Conservation (phyloP, 2,329 filamentous ascomycete genomes). For the Neonectria faginata region DNA sequence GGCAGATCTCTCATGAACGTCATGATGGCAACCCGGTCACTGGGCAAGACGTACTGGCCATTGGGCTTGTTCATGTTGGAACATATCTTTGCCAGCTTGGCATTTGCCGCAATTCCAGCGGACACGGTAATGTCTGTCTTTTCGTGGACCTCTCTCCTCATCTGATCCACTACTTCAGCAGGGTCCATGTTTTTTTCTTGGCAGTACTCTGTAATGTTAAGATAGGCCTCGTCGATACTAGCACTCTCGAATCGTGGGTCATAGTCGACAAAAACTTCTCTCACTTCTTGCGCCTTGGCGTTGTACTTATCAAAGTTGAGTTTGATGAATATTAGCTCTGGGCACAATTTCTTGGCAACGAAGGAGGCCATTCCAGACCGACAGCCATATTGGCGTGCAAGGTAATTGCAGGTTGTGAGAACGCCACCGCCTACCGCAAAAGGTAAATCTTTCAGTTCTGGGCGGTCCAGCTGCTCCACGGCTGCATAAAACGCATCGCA, state of each 20-base stretch:
- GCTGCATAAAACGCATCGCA: constrained; percentile 98
- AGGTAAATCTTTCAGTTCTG: constrained; percentile 85
- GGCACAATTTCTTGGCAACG: constrained; percentile 94
- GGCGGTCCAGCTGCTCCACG: constrained; percentile 86
- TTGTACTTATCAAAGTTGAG: constrained; percentile 92
- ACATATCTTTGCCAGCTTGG: constrained; percentile 93
- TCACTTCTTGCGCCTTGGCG: constrained; percentile 88
- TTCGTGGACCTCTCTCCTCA: constrained; percentile 81
- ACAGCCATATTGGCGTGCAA: constrained; percentile 89
- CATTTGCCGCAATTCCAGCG: constrained; percentile 93
- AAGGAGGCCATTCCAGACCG: constrained; percentile 96
- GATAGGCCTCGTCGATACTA: constrained; percentile 95
- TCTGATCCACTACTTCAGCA: constrained; percentile 79
- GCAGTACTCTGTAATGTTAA: constrained; percentile 94
- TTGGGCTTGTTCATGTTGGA: constrained; percentile 98
- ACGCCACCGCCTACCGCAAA: constrained; percentile 87
- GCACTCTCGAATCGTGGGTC: constrained; percentile 92
- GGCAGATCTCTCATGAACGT: constrained; percentile 86
- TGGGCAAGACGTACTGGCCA: constrained; percentile 83
- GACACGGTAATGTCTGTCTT: constrained; percentile 88
- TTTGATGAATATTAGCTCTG: constrained; percentile 82
- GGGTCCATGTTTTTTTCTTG: constrained; percentile 73
- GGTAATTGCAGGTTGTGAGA: constrained; percentile 82
- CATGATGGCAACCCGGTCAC: constrained; percentile 80
- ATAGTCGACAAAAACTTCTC: constrained; percentile 85